Evolutionary conservation across 2,329 filamentous ascomycete species (phyloP).

Genomic region (Aspergillus aculeatinus): DNA sequence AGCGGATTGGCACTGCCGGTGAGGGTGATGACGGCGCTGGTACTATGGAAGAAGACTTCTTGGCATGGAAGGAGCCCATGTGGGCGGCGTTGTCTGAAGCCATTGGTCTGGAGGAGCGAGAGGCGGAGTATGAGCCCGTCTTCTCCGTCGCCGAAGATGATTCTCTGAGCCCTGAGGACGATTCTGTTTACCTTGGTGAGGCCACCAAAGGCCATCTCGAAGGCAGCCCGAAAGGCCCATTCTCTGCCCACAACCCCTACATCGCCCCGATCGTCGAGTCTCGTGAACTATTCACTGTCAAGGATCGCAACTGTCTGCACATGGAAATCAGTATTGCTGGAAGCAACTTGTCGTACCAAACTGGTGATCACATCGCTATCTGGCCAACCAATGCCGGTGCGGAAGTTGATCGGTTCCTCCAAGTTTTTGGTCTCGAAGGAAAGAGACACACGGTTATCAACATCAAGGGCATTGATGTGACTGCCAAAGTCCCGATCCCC

Average conservation of each 20-base stretch:
- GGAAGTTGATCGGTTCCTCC: conserved; percentile 87
- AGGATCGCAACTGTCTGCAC: conserved; percentile 92
- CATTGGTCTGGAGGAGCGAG: conserved; percentile 89
- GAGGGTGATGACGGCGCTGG: conserved; percentile 97
- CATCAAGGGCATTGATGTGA: conserved; percentile 89
- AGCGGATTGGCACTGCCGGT: conserved; percentile 80
- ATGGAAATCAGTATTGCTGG: conserved; percentile 89
- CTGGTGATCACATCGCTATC: conserved; percentile 93
- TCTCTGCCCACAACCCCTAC: conserved; percentile 94
- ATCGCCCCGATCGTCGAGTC: conserved; percentile 92
- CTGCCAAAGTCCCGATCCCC: conserved; percentile 95
- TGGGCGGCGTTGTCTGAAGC: conserved; percentile 80
- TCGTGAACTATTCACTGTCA: conserved; percentile 83
- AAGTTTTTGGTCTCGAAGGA: conserved; percentile 69
- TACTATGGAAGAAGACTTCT: conserved; percentile 99
- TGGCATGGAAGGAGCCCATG: conserved; percentile 99
- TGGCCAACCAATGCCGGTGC: conserved; percentile 95
- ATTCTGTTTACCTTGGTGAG: conserved; percentile 89
- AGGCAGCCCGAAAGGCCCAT: conserved; percentile 78
- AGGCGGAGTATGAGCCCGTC: conserved; percentile 91
- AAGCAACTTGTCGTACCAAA: conserved; percentile 90
- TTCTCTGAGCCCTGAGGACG: conserved; percentile 69
- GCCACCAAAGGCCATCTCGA: conserved; percentile 95
- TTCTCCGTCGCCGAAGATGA: conserved; percentile 79
- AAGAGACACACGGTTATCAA: conserved; percentile 81